Percentiles rank a stretch among this genome's conserved stretches.
These are phyloP conservation scores for Rasamsonia emersonii DNA, from an alignment of 2,329 filamentous ascomycete species.

Conservation along the genomic window DNA sequence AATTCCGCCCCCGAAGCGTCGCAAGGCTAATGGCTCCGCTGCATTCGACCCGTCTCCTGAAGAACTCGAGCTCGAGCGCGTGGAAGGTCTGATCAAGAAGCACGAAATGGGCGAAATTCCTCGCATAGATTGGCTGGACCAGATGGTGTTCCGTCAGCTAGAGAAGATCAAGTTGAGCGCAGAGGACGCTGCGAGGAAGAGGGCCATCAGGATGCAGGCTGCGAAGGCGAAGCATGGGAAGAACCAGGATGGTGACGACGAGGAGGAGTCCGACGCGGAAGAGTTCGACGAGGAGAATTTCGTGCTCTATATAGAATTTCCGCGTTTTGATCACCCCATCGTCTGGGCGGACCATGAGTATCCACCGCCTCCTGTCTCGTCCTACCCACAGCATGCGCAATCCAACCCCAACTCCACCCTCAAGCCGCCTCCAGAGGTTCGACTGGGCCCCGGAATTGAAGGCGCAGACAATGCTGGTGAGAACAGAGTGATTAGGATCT, in stretches of 20 bases:
- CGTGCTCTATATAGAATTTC: conserved; percentile 80
- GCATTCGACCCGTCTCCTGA: conserved; percentile 50
- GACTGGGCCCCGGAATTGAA: conserved; percentile 83
- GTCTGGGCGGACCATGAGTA: conserved; percentile 96
- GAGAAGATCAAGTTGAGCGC: conserved; percentile 65
- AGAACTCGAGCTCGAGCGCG: conserved; percentile 76
- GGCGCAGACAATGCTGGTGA: conserved; percentile 46
- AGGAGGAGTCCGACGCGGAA: conserved; percentile 27
- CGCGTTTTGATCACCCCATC: conserved; percentile 89
- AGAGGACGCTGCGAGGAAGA: conserved; percentile 55
- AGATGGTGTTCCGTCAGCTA: conserved; percentile 82
- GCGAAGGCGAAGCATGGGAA: conserved; percentile 18
- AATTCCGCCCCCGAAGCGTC: conserved; percentile 47
- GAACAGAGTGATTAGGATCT: conserved; percentile 67
- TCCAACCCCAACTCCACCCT: conserved; percentile 61
- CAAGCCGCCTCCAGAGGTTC: conserved; percentile 78
- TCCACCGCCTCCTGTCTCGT: conserved; percentile 70
- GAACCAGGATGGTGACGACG: conserved; percentile 32
- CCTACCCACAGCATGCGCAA: conserved; percentile 55
- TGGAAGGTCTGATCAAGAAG: conserved; percentile 89
- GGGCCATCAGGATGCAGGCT: conserved; percentile 31
- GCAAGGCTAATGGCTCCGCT: conserved; percentile 40
- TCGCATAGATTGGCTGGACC: conserved; percentile 89
- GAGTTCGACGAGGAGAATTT: conserved; percentile 56
- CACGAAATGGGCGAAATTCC: conserved; percentile 97